These are phyloP conservation scores for Umbelopsis ramanniana DNA, from an alignment of 192 early-diverging fungal genomes.

Conservation along the genomic window DNA sequence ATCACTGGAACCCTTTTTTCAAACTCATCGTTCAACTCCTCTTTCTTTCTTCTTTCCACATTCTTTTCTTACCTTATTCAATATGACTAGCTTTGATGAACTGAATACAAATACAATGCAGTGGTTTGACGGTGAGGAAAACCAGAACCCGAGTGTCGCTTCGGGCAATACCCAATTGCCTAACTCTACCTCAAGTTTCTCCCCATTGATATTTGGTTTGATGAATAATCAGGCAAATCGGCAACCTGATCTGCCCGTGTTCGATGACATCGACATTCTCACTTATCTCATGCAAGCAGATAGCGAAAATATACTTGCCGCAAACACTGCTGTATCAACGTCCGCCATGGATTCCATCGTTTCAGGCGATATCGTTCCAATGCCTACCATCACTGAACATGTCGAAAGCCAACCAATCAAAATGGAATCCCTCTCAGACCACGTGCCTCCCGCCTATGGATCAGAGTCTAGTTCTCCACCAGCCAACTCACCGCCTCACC, in stretches of 20 bases:
- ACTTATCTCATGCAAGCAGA: constrained; percentile 20
- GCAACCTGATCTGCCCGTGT: background rate
- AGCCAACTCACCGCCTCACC: background rate
- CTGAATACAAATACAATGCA: constrained; percentile 18
- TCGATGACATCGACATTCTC: constrained; percentile 16
- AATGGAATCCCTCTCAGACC: background rate
- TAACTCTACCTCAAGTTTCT: constrained; percentile 16
- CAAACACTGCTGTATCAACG: background rate
- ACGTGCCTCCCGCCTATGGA: background rate
- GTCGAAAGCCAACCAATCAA: background rate
- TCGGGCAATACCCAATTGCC: constrained; percentile 17
- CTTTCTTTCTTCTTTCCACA: background rate
- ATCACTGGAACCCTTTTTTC: background rate
- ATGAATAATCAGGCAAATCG: constrained; percentile 6
- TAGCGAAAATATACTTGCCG: constrained; percentile 9
- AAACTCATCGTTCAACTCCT: background rate
- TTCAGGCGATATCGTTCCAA: constrained; percentile 12
- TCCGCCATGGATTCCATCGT: background rate
- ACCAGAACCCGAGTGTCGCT: constrained; percentile 1
- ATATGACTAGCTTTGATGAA: constrained; percentile 9
- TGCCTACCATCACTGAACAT: constrained; percentile 9
- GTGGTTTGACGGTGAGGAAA: constrained; percentile 21
- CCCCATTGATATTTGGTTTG: constrained; percentile 13
- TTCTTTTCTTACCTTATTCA: background rate
- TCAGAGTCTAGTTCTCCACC: constrained; percentile 11